Evolutionary conservation across 225 moss, liverwort and hornwort genomes (phyloP).

Genomic region (Bryoerythrophyllum caledonicum): DNA sequence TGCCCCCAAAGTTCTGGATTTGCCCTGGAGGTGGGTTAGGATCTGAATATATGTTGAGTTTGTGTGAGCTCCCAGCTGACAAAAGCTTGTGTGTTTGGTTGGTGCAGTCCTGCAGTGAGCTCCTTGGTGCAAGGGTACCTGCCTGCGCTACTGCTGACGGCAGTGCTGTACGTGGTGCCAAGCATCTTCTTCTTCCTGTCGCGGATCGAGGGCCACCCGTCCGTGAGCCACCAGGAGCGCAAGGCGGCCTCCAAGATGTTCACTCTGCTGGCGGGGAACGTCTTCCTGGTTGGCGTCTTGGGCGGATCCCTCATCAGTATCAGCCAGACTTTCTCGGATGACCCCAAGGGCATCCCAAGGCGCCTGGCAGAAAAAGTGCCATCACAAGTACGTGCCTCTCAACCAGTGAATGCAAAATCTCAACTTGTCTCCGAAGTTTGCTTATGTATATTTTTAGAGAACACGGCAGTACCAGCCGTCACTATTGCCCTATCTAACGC

Average conservation of each 20-base stretch:
- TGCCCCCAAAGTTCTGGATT: too few relatives aligned
- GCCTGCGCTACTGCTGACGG: slow-evolving; percentile 59
- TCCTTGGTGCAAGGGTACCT: slow-evolving; percentile 64
- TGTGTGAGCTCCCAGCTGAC: neutral
- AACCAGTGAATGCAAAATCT: neutral
- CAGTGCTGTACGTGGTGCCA: slow-evolving; percentile 55
- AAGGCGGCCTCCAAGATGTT: slow-evolving; percentile 52
- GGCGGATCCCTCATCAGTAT: slow-evolving; percentile 38
- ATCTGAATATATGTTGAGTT: too few relatives aligned
- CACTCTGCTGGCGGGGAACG: slow-evolving; percentile 70
- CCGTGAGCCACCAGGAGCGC: slow-evolving; percentile 61
- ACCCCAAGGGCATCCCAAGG: slow-evolving; percentile 34
- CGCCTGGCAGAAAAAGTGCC: slow-evolving; percentile 39
- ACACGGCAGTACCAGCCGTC: too few relatives aligned
- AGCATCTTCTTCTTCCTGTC: slow-evolving; percentile 55
- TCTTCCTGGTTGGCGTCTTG: slow-evolving; percentile 64
- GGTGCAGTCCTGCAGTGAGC: slow-evolving; percentile 46
- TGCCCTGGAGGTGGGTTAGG: too few relatives aligned
- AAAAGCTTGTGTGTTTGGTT: neutral
- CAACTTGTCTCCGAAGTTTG: too few relatives aligned
- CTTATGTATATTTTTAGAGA: too few relatives aligned
- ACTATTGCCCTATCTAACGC: too few relatives aligned
- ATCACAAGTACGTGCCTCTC: slow-evolving; percentile 14
- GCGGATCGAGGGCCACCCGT: slow-evolving; percentile 56
- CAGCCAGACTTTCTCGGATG: slow-evolving; percentile 30